Evolutionary conservation across 2,329 filamentous ascomycete species (phyloP).

Genomic region (Chaetomiaceae sp.): DNA sequence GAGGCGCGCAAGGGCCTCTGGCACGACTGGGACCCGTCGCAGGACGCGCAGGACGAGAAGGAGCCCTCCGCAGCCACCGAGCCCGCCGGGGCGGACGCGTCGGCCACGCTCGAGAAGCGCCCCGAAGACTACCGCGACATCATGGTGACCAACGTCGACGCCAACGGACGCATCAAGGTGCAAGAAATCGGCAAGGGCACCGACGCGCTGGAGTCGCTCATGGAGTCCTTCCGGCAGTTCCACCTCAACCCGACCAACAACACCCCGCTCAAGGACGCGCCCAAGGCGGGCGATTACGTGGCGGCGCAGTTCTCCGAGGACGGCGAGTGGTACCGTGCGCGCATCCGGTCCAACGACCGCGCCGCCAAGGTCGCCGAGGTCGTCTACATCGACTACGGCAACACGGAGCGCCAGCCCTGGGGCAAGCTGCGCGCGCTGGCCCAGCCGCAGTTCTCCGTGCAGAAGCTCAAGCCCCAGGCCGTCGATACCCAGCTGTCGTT

Average conservation of each 20-base stretch:
- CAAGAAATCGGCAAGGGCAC: slow-evolving; percentile 87
- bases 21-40: slow-evolving; percentile 88
- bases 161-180: slow-evolving; percentile 76
- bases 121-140: slow-evolving; percentile 84
- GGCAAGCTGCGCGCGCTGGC: slow-evolving; percentile 72
- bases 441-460: slow-evolving; percentile 68
- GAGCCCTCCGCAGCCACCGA: slow-evolving; percentile 46
- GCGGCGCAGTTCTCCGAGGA: slow-evolving; percentile 87
- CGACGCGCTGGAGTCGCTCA: slow-evolving; percentile 75
- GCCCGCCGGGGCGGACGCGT: slow-evolving; percentile 46
- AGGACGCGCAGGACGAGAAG: slow-evolving; percentile 62
- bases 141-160: slow-evolving; percentile 83
- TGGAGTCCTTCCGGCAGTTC: slow-evolving; percentile 87
- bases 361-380: slow-evolving; percentile 84
- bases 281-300: slow-evolving; percentile 87
- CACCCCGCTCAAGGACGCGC: slow-evolving; percentile 63
- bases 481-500: slow-evolving; percentile 81
- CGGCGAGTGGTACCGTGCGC: slow-evolving; percentile 89
- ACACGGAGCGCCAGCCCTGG: slow-evolving; percentile 86
- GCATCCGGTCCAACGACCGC: slow-evolving; percentile 87
- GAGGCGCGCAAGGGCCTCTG: slow-evolving; percentile 81
- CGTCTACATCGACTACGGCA: slow-evolving; percentile 93
- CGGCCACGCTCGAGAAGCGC: slow-evolving; percentile 58
- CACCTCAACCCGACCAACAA: slow-evolving; percentile 79
- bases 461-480: slow-evolving; percentile 83